phyloP scores from a whole-genome alignment of 805 yeast species.

The Metschnikowia shivogae region DNA sequence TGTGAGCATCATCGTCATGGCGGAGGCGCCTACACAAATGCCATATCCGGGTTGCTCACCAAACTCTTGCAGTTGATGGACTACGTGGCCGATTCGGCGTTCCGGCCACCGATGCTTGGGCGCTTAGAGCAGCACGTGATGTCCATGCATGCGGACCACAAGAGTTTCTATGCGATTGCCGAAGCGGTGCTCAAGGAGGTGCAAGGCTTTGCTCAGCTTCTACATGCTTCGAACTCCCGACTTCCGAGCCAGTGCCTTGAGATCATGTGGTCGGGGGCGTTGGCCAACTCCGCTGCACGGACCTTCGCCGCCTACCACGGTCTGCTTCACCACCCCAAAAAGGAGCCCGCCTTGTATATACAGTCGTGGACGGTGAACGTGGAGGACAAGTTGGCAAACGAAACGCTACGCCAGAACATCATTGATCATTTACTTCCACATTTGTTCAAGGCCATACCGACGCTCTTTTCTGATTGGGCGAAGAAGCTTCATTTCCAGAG shows the following conservation, averaged over 20 bases:
- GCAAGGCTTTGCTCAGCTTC: slow-evolving; percentile 30
- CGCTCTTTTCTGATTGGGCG: slow-evolving; percentile 40
- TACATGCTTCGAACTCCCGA: slow-evolving; percentile 42
- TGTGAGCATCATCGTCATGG: slow-evolving; percentile 69
- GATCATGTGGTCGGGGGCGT: slow-evolving; percentile 51
- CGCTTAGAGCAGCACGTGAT: slow-evolving; percentile 44
- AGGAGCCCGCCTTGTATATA: slow-evolving; percentile 44
- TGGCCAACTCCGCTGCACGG: slow-evolving; percentile 67
- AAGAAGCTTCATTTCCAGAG: slow-evolving; percentile 7
- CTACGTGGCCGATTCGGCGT: slow-evolving; percentile 5
- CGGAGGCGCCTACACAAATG: slow-evolving; percentile 66
- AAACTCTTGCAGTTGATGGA: slow-evolving; percentile 45
- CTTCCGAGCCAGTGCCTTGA: slow-evolving; percentile 47
- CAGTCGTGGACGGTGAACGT: slow-evolving; percentile 46
- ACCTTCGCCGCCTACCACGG: slow-evolving; percentile 37
- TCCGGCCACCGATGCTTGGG: slow-evolving; percentile 14
- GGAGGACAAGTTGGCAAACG: slow-evolving; percentile 28
- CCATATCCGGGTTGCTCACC: slow-evolving; percentile 55
- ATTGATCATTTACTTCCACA: slow-evolving; percentile 59
- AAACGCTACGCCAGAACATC: slow-evolving; percentile 41
- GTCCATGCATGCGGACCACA: slow-evolving; percentile 45
- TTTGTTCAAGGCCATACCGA: slow-evolving; percentile 51
- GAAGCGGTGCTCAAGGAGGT: slow-evolving; percentile 53
- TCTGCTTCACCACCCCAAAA: slow-evolving; percentile 9
- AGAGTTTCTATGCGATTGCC: slow-evolving; percentile 58